Evolutionary conservation across 2,329 filamentous ascomycete species (phyloP).

Genomic region (Curvularia verruculosa): DNA sequence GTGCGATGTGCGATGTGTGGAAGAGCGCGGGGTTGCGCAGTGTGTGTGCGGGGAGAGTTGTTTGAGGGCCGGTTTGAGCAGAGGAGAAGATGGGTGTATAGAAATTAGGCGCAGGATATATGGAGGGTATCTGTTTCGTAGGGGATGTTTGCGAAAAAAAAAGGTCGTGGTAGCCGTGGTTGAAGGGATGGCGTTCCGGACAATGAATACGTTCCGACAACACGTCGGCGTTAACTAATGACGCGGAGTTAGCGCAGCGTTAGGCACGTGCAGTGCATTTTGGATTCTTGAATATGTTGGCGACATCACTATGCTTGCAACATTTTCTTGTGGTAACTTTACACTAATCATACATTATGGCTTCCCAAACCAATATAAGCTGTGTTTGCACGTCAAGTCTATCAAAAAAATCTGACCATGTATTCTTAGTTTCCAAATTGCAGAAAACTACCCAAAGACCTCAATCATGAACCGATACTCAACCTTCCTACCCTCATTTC

Average conservation of each 20-base stretch:
- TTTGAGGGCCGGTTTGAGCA: background rate
- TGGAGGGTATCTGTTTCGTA: background rate
- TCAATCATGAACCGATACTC: conserved; percentile 65
- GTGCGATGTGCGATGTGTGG: background rate
- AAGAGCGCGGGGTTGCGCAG: background rate
- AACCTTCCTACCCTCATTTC: conserved; percentile 59
- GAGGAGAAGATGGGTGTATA: background rate
- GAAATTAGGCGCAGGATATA: background rate
- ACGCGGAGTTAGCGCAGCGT: conserved; percentile 12
- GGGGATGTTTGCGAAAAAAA: background rate
- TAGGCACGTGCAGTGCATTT: conserved; percentile 6
- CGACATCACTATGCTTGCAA: background rate
- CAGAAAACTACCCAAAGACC: conserved; percentile 56
- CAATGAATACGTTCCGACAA: conserved; percentile 11
- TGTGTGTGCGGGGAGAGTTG: too few relatives aligned
- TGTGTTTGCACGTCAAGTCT: too few relatives aligned
- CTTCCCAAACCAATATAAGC: background rate
- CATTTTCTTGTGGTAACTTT: background rate
- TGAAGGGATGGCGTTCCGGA: background rate
- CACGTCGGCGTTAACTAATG: conserved; percentile 21
- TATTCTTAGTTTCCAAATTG: too few relatives aligned
- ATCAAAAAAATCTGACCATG: background rate
- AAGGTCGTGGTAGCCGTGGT: background rate
- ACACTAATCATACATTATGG: background rate
- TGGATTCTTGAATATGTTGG: background rate